phyloP scores from a whole-genome alignment of 495 filamentous ascomycete genomes.

The Xylaria cubensis region DNA sequence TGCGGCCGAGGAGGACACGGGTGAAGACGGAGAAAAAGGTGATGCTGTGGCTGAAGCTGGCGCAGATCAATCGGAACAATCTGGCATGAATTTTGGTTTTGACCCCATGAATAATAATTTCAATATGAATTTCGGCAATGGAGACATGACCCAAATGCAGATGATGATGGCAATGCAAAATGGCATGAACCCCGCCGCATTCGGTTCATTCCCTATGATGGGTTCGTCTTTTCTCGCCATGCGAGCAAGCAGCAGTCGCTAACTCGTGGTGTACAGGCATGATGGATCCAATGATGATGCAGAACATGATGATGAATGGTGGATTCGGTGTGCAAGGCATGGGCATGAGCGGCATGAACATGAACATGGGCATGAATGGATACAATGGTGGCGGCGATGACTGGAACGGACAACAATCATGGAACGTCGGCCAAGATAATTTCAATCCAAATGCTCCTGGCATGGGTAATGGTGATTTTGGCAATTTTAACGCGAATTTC shows the following conservation, averaged over 20 bases:
- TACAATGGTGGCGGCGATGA: constrained; percentile 71
- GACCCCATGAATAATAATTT: constrained; percentile 62
- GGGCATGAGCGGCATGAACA: constrained; percentile 92
- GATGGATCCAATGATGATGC: constrained; percentile 92
- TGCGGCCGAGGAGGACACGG: constrained; percentile 37
- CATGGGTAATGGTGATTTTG: constrained; percentile 82
- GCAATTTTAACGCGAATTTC: constrained; percentile 79
- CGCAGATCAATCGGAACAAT: constrained; percentile 42
- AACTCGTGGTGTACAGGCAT: constrained; percentile 62
- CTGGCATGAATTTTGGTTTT: constrained; percentile 51
- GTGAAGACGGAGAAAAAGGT: constrained; percentile 39
- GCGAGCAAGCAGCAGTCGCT: constrained; percentile 26
- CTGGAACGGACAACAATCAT: constrained; percentile 73
- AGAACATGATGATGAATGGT: constrained; percentile 83
- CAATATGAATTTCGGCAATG: constrained; percentile 70
- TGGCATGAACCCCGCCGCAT: constrained; percentile 68
- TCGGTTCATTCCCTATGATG: constrained; percentile 79
- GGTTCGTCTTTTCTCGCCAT: constrained; percentile 62
- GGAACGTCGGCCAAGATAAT: constrained; percentile 78
- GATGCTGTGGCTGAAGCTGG: constrained; percentile 41
- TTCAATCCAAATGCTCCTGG: constrained; percentile 75
- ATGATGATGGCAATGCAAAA: constrained; percentile 76
- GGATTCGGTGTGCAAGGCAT: constrained; percentile 80
- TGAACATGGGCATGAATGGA: constrained; percentile 86
- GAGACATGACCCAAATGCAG: constrained; percentile 75